Percentiles rank a stretch among this genome's conserved stretches.
These are phyloP conservation scores for Microcyclosporella mali DNA, from an alignment of 2,329 filamentous ascomycete species.

Conservation along the genomic window DNA sequence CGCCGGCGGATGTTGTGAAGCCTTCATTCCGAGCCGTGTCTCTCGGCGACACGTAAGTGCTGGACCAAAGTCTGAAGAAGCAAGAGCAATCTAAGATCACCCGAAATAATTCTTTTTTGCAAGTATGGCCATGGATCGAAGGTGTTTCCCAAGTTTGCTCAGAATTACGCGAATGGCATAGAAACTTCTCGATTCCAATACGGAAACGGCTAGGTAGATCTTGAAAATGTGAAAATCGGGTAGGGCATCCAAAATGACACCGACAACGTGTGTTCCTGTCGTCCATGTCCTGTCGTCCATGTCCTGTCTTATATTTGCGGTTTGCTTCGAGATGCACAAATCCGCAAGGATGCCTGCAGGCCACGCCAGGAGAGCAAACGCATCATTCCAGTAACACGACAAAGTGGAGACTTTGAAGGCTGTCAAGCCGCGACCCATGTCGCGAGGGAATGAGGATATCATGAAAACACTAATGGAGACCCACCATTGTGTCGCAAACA, in stretches of 20 bases:
- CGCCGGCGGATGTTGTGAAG: slow-evolving; percentile 1
- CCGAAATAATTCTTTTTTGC: neutral
- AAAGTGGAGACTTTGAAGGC: neutral
- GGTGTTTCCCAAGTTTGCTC: too few relatives aligned
- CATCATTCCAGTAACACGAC: slow-evolving; percentile 8
- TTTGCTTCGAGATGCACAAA: slow-evolving; percentile 6
- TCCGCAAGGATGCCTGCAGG: slow-evolving; percentile 9
- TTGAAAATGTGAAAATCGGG: slow-evolving; percentile 1
- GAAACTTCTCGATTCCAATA: too few relatives aligned
- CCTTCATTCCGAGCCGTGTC: neutral
- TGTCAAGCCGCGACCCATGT: too few relatives aligned
- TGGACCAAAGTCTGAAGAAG: neutral
- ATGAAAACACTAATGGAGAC: neutral
- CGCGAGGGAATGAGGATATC: neutral
- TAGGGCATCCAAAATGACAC: slow-evolving; percentile 3
- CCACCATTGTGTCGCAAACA: neutral
- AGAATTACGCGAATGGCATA: too few relatives aligned
- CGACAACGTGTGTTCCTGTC: neutral
- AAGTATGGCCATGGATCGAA: too few relatives aligned
- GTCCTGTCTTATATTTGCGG: neutral
- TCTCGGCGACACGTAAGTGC: neutral
- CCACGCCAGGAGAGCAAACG: slow-evolving; percentile 3
- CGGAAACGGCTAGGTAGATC: neutral
- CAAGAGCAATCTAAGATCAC: neutral
- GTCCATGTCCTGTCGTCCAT: too few relatives aligned